Evolutionary conservation across 768 basidiomycete genomes (phyloP).

Genomic region (Lenzites betulinus): DNA sequence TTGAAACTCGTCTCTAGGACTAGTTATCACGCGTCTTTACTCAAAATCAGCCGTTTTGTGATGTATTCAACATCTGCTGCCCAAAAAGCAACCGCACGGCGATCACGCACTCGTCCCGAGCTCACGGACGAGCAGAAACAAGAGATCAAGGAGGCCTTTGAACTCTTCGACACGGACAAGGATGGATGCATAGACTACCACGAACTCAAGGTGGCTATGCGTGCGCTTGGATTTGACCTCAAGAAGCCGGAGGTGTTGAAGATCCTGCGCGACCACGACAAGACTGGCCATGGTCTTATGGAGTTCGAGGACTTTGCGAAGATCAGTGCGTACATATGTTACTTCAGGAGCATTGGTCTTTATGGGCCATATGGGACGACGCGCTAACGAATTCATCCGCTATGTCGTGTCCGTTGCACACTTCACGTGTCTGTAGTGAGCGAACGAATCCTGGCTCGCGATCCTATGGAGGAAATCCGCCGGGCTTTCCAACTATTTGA

Average conservation of each 20-base stretch:
- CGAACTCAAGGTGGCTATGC: slow-evolving; percentile 98
- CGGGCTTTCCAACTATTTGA: slow-evolving; percentile 97
- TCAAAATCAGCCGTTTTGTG: background rate
- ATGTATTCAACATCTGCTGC: slow-evolving; percentile 53
- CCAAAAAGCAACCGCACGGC: slow-evolving; percentile 67
- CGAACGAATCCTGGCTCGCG: slow-evolving; percentile 88
- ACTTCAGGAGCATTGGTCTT: background rate
- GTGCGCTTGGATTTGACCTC: slow-evolving; percentile 95
- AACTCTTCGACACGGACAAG: slow-evolving; percentile 99
- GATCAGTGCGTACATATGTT: slow-evolving; percentile 67
- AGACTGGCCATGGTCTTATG: slow-evolving; percentile 81
- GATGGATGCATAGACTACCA: slow-evolving; percentile 96
- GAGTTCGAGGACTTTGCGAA: slow-evolving; percentile 92
- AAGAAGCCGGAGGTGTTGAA: slow-evolving; percentile 99
- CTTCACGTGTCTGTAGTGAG: slow-evolving; percentile 62
- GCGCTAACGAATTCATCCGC: background rate
- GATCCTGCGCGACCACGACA: slow-evolving; percentile 88
- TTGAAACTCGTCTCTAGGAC: too few relatives aligned
- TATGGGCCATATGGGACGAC: background rate
- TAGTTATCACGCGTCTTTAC: background rate
- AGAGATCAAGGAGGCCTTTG: slow-evolving; percentile 98
- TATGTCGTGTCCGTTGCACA: background rate
- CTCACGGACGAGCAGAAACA: slow-evolving; percentile 88
- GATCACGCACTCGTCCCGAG: slow-evolving; percentile 76
- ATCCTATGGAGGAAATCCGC: slow-evolving; percentile 95